Base-by-base conservation (phyloP, 169 alveolate species). In the Toxoplasma gondii region DNA sequence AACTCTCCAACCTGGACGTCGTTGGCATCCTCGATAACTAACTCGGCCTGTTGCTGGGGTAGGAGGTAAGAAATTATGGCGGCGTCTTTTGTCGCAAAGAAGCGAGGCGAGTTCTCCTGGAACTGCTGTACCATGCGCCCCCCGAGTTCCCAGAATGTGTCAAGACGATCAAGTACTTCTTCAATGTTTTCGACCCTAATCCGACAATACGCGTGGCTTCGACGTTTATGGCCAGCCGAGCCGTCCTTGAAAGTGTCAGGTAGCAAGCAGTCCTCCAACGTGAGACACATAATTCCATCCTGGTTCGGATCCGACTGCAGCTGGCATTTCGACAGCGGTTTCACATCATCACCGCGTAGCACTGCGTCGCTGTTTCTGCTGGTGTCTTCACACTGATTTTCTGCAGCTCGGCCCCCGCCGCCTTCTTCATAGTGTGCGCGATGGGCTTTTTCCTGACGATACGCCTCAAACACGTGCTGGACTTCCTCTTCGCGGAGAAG, bases 401-500 rank as follows among this genome's bases (percentile, higher is more conserved):
- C 22, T 49, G 27, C 58, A 49, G 12, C 58, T 49, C 58, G 27
- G 58, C 22, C 22, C 58, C 58, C 12, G 58, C 58, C 78, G 27
- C 36, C 53, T 24, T 34, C 87, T 1, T 78, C 87, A 19, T 78
- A 0, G 44, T 39, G 45, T 19, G 5, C 58, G 27, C 69, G 90
- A 49, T 39, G 38, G 19, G 43, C 36, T 24, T 43, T 82, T 45
- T 82, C 90, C 10, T 31, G 90, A 17, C 90, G 36, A 67, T 39
- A 82, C 39, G 90, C 90, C n/a, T 82, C 90, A n/a, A 82, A 82
- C 49, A 82, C 90, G 24, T 82, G 67, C 90, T 41, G 9, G 38
- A 82, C 90, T 36, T 82, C 90, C 39, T 82, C 90, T 82, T 43
- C 27, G 34, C 90, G 90, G 41, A 82, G 90, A 24, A 82, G 90